Percentiles rank a stretch among this genome's conserved stretches.
phyloP scores from a whole-genome alignment of 352 stramenopile species.

The Phytopythium chamaehyphon region DNA sequence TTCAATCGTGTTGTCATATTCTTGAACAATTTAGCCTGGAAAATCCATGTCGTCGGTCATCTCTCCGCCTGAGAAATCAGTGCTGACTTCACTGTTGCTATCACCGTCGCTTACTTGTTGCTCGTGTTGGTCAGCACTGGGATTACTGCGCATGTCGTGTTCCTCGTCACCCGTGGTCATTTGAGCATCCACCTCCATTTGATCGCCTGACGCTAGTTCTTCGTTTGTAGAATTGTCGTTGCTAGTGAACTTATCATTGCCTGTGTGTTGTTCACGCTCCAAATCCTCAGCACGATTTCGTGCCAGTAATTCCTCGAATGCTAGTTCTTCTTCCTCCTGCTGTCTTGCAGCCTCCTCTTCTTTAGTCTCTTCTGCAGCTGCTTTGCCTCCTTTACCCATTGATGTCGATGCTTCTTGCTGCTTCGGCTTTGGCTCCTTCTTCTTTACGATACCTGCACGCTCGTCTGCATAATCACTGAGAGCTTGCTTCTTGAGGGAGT shows the following conservation, averaged over 20 bases:
- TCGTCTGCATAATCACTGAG: constrained; percentile 54
- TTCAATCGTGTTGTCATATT: too few species aligned
- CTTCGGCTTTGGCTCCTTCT: constrained; percentile 13
- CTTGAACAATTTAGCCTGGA: too few species aligned
- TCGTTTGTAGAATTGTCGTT: constrained; percentile 19
- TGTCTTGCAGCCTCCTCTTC: constrained; percentile 17
- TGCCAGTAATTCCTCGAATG: constrained; percentile 35
- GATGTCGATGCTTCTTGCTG: constrained; percentile 4
- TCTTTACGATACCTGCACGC: constrained; percentile 15
- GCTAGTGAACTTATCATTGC: constrained; percentile 8
- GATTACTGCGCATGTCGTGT: too few species aligned
- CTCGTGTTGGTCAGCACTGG: constrained; percentile 11
- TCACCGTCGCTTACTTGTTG: constrained; percentile 16
- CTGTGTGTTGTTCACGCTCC: too few species aligned
- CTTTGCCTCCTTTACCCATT: constrained; percentile 4
- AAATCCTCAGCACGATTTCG: constrained; percentile 9
- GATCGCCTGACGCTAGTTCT: constrained; percentile 35
- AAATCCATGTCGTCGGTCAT: background rate
- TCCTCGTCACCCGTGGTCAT: constrained; percentile 9
- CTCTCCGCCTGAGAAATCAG: constrained; percentile 3
- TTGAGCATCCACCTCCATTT: constrained; percentile 28
- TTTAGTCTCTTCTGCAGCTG: constrained; percentile 7
- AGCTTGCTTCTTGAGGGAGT: constrained; percentile 70
- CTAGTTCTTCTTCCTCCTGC: constrained; percentile 31
- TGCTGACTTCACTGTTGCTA: constrained; percentile 8